Percentiles rank a stretch among this genome's conserved stretches.
Evolutionary conservation across 2,329 filamentous ascomycete species (phyloP).

Genomic region (Apiospora koreana): DNA sequence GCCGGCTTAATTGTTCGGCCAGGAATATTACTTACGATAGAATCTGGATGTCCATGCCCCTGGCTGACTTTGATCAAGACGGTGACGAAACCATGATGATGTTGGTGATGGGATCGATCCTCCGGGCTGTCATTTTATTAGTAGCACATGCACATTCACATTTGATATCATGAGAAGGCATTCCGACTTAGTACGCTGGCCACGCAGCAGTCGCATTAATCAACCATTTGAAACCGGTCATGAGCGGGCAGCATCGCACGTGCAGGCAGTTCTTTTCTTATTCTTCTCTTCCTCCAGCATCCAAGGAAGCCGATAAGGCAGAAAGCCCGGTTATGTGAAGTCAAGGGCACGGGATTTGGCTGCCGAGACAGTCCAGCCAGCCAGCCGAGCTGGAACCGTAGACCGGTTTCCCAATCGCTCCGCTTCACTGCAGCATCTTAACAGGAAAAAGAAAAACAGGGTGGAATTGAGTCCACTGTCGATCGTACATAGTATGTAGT

Average conservation of each 20-base stretch:
- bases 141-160: not conserved
- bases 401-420: constrained; percentile 8
- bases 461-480: not conserved
- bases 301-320: not conserved
- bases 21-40: not conserved
- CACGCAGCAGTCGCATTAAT: not conserved
- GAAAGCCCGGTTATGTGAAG: not conserved
- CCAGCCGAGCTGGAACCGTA: not conserved
- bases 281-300: not conserved
- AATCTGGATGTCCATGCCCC: not conserved
- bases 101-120: not conserved
- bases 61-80: not conserved
- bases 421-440: constrained; percentile 6
- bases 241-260: not conserved
- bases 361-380: not conserved
- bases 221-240: not conserved
- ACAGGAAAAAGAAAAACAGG: not conserved
- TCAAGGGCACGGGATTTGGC: not conserved
- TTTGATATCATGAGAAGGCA: not conserved
- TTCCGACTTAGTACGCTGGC: not conserved
- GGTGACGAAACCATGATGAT: constrained; percentile 6
- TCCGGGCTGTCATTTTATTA: not conserved
- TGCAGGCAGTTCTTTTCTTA: not conserved
- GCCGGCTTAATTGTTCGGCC: constrained; percentile 3
- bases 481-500: no score